These are phyloP conservation scores for Boletellus ananas DNA, from an alignment of 768 basidiomycete species.

Conservation along the genomic window DNA sequence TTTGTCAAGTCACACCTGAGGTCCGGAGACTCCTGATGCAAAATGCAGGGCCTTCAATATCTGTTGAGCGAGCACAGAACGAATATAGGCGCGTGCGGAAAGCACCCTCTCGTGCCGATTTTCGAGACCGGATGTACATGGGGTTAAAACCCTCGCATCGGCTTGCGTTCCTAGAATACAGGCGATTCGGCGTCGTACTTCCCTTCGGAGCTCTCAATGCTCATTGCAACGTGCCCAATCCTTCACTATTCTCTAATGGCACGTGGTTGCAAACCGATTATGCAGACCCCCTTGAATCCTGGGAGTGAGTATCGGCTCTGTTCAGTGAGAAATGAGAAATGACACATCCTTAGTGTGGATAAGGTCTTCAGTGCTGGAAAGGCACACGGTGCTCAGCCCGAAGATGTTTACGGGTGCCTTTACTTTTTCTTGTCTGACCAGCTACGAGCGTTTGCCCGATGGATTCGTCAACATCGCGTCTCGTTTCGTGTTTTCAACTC, in stretches of 20 bases:
- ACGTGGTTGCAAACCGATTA: slow-evolving; percentile 41
- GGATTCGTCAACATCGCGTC: slow-evolving; percentile 33
- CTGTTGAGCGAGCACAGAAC: slow-evolving; percentile 22
- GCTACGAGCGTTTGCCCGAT: slow-evolving; percentile 35
- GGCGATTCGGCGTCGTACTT: slow-evolving; percentile 42
- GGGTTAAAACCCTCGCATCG: slow-evolving; percentile 44
- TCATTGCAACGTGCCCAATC: slow-evolving; percentile 40
- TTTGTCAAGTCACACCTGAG: slow-evolving; percentile 8
- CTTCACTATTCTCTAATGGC: slow-evolving; percentile 46
- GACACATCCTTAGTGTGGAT: slow-evolving; percentile 31
- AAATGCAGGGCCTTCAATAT: slow-evolving; percentile 14
- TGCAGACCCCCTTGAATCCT: slow-evolving; percentile 46
- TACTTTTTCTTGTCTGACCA: slow-evolving; percentile 44
- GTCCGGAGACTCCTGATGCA: slow-evolving; percentile 13
- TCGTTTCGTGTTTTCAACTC: slow-evolving; percentile 32
- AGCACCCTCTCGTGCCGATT: slow-evolving; percentile 38
- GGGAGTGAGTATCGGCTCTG: slow-evolving; percentile 38
- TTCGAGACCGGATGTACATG: slow-evolving; percentile 39
- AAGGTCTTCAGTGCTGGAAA: slow-evolving; percentile 38
- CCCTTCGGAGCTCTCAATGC: slow-evolving; percentile 43
- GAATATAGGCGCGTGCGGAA: slow-evolving; percentile 34
- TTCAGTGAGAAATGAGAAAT: not conserved
- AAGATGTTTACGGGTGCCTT: slow-evolving; percentile 49
- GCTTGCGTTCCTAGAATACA: slow-evolving; percentile 38
- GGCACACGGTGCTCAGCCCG: slow-evolving; percentile 35